phyloP scores from a whole-genome alignment of 2,329 filamentous ascomycete genomes.

The Cladosporium sphaerospermum region DNA sequence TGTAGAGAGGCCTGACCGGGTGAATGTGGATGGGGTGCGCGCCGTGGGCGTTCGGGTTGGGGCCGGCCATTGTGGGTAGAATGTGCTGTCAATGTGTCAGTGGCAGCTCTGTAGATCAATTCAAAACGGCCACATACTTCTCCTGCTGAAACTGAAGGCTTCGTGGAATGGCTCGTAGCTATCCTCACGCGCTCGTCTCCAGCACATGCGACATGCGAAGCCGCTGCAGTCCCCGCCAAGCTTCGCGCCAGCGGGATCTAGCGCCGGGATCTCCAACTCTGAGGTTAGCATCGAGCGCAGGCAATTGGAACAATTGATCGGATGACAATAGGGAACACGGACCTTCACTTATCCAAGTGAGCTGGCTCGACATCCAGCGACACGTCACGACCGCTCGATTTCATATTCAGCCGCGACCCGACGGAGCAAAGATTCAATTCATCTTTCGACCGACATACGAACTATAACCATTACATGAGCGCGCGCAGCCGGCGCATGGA shows the following conservation, averaged over 20 bases:
- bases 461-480: too few species aligned
- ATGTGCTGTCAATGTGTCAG: background rate
- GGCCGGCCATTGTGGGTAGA: constrained; percentile 6
- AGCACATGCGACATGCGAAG: background rate
- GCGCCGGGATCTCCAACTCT: background rate
- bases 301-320: too few species aligned
- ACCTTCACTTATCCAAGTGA: too few species aligned
- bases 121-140: too few species aligned
- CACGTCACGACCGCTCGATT: too few species aligned
- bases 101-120: background rate
- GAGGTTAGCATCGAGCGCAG: too few species aligned
- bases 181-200: background rate
- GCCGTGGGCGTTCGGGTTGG: constrained; percentile 29
- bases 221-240: background rate
- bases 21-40: constrained; percentile 53
- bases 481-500: too few species aligned
- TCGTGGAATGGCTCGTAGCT: background rate
- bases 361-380: too few species aligned
- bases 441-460: too few species aligned
- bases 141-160: background rate
- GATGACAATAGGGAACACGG: too few species aligned
- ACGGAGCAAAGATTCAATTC: too few species aligned
- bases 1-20: constrained; percentile 64
- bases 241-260: background rate
- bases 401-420: too few species aligned